Evolutionary conservation across 192 early-diverging fungal species (phyloP), one percentile per base, ranked within the genome.

Genomic region (Coemansia sp.): DNA sequence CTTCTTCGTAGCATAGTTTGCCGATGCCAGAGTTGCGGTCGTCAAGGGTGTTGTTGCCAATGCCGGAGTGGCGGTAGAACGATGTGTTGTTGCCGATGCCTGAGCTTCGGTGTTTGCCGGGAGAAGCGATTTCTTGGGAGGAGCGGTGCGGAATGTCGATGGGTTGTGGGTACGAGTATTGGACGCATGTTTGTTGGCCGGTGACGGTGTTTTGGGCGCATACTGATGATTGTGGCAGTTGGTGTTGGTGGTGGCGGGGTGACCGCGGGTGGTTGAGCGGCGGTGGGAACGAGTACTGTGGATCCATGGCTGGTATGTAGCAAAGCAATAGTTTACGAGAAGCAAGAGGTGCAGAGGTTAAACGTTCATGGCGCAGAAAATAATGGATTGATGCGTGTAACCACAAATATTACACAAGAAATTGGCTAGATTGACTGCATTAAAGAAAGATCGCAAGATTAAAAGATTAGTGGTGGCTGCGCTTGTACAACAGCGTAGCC

Each of bases 401-500:
- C 27, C 2, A 29, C 1, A 5, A 29, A 0, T 8, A 8, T 35
- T 35, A 1, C 32, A 35, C 32, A 35, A 35, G 32, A 6, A 35
- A 35, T 35, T 35, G 32, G 32, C 32, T 35, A 35, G 32, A 35
- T 4, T 35, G 8, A 1, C 32, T 35, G 32, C 32, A 35, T 35
- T 35, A 35, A 35, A 35, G 4, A 35, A 35, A 35, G 4, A 4
- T 35, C 32, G 32, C 32, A 35, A 35, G 8, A 35, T 35, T 6
- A 35, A 6, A 35, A 35, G 0, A 41, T 41, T 45, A 43, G 37
- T 15, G n/a, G 24, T 5, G n/a, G 47, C 49, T 63, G 21, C 63
- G 70, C 65, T 79, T 79, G 57, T 79, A 79, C 11, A 79, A 62
- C 10, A 69, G 54, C 5, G 76, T 70, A 32, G 62, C 64, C 8